Percentiles rank a stretch among this genome's conserved stretches.
Evolutionary conservation across 2,329 filamentous ascomycete species (phyloP).

Genomic region (Aspergillus caelatus): DNA sequence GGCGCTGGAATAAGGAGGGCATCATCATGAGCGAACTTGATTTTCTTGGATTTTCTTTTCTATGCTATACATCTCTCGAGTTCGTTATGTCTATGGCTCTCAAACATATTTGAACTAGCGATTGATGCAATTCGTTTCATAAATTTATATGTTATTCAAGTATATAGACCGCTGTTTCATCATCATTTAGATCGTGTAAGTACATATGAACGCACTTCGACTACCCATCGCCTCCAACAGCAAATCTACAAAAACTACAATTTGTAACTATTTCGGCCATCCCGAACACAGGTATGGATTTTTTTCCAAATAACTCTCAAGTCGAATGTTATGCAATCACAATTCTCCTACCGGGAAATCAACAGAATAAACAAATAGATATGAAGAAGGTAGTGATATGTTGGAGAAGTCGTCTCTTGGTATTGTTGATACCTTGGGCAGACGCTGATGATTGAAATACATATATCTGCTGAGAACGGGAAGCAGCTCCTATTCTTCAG

Average conservation of each 20-base stretch:
- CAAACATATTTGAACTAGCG: not conserved
- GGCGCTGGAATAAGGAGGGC: not conserved
- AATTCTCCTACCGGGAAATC: not conserved
- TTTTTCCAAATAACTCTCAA: not conserved
- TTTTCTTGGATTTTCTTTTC: not conserved
- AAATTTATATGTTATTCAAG: not conserved
- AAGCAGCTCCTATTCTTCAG: too few relatives aligned
- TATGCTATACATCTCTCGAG: not conserved
- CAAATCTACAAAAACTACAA: not conserved
- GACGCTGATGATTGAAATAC: too few relatives aligned
- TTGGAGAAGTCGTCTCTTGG: too few relatives aligned
- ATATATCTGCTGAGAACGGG: too few relatives aligned
- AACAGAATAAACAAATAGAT: not conserved
- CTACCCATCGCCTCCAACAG: not conserved
- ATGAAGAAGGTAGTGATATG: not conserved
- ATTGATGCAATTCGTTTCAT: not conserved
- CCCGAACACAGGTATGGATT: not conserved
- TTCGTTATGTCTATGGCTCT: not conserved
- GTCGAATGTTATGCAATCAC: not conserved
- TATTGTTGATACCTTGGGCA: too few relatives aligned
- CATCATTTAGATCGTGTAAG: not conserved
- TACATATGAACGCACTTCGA: not conserved
- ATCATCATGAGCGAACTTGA: slow-evolving; percentile 1
- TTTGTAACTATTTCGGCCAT: not conserved
- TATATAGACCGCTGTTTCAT: not conserved